Percentiles rank a stretch among this genome's conserved stretches.
These are phyloP conservation scores for Udeniomyces megalosporus DNA, from an alignment of 768 basidiomycete species.

Conservation along the genomic window DNA sequence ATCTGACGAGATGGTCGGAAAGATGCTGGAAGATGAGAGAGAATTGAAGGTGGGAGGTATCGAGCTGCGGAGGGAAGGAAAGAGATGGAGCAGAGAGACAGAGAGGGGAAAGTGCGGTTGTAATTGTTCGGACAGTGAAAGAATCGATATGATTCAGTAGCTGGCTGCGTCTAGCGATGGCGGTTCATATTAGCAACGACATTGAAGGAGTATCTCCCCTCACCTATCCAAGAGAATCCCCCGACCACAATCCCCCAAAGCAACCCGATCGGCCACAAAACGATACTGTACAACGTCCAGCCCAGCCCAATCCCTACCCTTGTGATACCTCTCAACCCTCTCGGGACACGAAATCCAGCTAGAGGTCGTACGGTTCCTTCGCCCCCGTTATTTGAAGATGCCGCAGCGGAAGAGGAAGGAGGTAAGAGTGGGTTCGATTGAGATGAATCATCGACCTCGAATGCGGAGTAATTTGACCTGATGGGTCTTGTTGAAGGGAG, in stretches of 20 bases:
- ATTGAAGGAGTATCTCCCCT: too few relatives aligned
- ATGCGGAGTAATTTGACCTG: conserved; percentile 2
- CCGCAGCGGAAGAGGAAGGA: neutral
- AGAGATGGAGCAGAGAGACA: too few relatives aligned
- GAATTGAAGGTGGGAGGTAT: conserved; percentile 3
- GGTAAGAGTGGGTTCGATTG: neutral
- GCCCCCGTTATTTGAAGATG: neutral
- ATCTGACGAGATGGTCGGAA: neutral
- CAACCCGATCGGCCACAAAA: conserved; percentile 10
- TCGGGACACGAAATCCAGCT: conserved; percentile 10
- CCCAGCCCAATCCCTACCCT: conserved; percentile 14
- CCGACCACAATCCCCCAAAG: conserved; percentile 3
- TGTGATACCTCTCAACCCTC: conserved; percentile 13
- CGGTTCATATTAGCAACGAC: neutral
- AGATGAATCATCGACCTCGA: conserved; percentile 8
- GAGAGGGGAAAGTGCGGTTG: too few relatives aligned
- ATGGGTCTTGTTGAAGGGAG: neutral
- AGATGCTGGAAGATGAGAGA: neutral
- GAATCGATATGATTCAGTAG: neutral
- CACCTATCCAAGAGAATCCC: conserved; percentile 8
- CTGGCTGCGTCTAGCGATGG: neutral
- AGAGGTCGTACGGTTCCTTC: neutral
- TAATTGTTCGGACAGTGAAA: too few relatives aligned
- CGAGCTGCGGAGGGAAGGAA: neutral
- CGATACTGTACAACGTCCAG: conserved; percentile 13